Percentiles rank a stretch among this genome's conserved stretches.
phyloP scores from a whole-genome alignment of 306 rosid species.

The Citrullus mucosospermus region DNA sequence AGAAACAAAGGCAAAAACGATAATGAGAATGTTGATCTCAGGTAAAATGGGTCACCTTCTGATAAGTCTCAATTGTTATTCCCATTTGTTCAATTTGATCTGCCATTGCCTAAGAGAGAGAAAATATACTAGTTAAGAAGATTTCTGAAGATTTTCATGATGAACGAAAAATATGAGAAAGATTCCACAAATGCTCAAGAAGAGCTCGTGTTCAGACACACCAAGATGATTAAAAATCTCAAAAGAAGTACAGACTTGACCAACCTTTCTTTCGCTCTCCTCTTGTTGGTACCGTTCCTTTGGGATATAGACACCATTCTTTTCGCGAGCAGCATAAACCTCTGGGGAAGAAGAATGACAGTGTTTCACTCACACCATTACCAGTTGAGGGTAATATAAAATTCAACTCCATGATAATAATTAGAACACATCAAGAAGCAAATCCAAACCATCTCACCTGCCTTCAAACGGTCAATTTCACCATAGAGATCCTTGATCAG shows the following conservation, averaged over 20 bases:
- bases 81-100: constrained; percentile 97
- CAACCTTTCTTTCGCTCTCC: constrained; percentile 85
- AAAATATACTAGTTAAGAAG: neutral
- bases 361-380: neutral
- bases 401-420: neutral
- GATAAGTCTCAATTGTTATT: constrained; percentile 44
- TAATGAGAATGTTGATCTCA: neutral
- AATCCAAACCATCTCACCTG: constrained; percentile 36
- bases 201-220: neutral
- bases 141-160: neutral
- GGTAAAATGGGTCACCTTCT: constrained; percentile 43
- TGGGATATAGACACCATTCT: constrained; percentile 90
- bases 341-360: constrained; percentile 31
- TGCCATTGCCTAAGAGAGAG: constrained; percentile 57
- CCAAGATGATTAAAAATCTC: neutral
- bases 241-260: no score
- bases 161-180: neutral
- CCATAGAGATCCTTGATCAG: constrained; percentile 94
- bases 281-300: constrained; percentile 88
- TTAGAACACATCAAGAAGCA: neutral
- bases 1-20: neutral
- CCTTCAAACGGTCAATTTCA: constrained; percentile 91
- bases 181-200: neutral
- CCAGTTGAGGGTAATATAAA: neutral
- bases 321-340: constrained; percentile 96